Base-by-base conservation (phyloP, 2,329 filamentous ascomycete species). In the Xylaria digitata region DNA sequence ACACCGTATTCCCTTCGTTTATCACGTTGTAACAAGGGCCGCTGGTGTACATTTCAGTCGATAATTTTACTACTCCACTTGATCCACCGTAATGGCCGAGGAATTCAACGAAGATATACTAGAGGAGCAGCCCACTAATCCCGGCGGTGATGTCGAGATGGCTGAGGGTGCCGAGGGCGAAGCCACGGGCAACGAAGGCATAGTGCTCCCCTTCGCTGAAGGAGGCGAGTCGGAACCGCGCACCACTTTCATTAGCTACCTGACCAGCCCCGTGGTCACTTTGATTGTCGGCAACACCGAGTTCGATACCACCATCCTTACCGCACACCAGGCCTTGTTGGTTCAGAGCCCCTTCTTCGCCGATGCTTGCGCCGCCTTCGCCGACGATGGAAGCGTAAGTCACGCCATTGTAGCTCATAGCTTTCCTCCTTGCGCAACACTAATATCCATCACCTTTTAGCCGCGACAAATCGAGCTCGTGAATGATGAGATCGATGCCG, bases 281-380 rank as follows among this genome's bases (percentile, higher is more conserved):
- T 80, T 94, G 32, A 75, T 89, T n/a, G 83, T 93, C 21, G 90
- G 91, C 13, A 79, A 80, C 54, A 89, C 84, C 63, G 87, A 88
- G 4, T 26, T 26, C 26, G 78, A 81, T 1, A 84, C 87, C 73
- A 89, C 87, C 9, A 83, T 89, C 37, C 85, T 97, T 65, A 90
- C 88, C 26, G 93, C 93, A 6, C 94, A 97, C 78, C 91, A 97
- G 80, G 89, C 84, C 2, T 85, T 97, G 30, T 84, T 98, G 42
- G 76, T 82, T 11, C 86, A 90, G 77, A 95, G 92, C 49, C 92
- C 93, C 0, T 94, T 86, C 78, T 93, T 97, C 76, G 83, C 84
- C 11, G 85, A 89, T 23, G 83, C 86, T 6, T 89, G 90, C 75
- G 82, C 85, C 11, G 79, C 85, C 56, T 91, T 94, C 75, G 82